Percentiles rank a stretch among this genome's conserved stretches.
These are phyloP conservation scores for Ogataea dorogensis DNA, from an alignment of 805 yeast genomes.

Conservation along the genomic window DNA sequence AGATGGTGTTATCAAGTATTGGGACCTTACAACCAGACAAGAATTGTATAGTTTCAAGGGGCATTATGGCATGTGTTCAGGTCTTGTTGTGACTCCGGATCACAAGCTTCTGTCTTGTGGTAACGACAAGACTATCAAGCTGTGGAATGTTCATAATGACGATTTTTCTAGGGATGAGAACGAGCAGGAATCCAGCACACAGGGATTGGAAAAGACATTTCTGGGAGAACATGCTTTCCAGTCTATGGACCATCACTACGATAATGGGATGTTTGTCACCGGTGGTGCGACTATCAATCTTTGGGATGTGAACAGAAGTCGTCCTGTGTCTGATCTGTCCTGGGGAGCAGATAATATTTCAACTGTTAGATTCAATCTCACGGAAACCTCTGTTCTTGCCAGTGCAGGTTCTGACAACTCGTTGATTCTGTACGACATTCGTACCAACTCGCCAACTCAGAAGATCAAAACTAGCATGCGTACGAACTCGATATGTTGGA, in stretches of 20 bases:
- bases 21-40: slow-evolving; percentile 82
- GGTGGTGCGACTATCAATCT: slow-evolving; percentile 87
- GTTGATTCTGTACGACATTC: slow-evolving; percentile 81
- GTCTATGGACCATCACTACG: slow-evolving; percentile 82
- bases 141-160: slow-evolving; percentile 74
- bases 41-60: slow-evolving; percentile 80
- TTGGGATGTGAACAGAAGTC: slow-evolving; percentile 87
- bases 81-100: slow-evolving; percentile 72
- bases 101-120: slow-evolving; percentile 74
- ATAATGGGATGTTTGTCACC: slow-evolving; percentile 74
- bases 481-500: slow-evolving; percentile 88
- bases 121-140: slow-evolving; percentile 81
- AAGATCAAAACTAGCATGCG: slow-evolving; percentile 80
- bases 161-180: slow-evolving; percentile 21
- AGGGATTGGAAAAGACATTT: slow-evolving; percentile 73
- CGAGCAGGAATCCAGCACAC: slow-evolving; percentile 35
- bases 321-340: slow-evolving; percentile 71
- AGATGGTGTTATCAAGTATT: slow-evolving; percentile 90
- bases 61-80: slow-evolving; percentile 87
- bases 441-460: slow-evolving; percentile 91
- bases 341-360: slow-evolving; percentile 97
- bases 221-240: slow-evolving; percentile 82
- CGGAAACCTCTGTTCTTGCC: slow-evolving; percentile 86
- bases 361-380: slow-evolving; percentile 80
- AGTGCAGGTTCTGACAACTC: slow-evolving; percentile 90